Conservation (phyloP, 805 yeast species). For the Sugiyamaella marilandica region DNA sequence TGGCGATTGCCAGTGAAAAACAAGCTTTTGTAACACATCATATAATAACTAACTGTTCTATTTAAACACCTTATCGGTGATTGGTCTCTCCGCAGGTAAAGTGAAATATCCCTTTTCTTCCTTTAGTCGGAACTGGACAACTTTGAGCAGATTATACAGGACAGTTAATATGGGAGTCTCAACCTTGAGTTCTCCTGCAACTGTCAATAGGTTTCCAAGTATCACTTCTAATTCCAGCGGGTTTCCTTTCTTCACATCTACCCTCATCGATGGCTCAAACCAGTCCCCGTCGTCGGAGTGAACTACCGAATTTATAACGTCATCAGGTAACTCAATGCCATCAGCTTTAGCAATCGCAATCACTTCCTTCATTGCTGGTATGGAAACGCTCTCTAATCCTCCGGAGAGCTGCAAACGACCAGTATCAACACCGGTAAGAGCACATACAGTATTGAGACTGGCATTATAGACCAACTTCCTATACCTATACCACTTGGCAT, state of each 20-base stretch:
- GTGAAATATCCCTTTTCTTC: not conserved
- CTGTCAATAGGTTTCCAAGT: constrained; percentile 53
- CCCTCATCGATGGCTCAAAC: constrained; percentile 57
- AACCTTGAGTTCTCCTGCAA: constrained; percentile 44
- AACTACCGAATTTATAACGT: constrained; percentile 3
- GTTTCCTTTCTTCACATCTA: constrained; percentile 57
- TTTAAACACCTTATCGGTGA: not conserved
- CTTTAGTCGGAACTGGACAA: not conserved
- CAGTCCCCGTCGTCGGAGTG: constrained; percentile 1
- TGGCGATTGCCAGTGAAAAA: too few species aligned
- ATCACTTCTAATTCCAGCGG: constrained; percentile 66
- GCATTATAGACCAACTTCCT: constrained; percentile 2
- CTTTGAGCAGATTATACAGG: constrained; percentile 52
- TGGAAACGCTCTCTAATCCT: not conserved
- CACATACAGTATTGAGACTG: constrained; percentile 3
- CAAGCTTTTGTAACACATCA: too few species aligned
- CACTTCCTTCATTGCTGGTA: constrained; percentile 50
- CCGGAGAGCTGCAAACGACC: constrained; percentile 2
- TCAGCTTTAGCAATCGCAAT: constrained; percentile 62
- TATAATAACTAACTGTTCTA: not conserved
- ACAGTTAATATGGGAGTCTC: constrained; percentile 53
- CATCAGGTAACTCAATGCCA: constrained; percentile 33
- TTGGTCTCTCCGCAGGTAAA: not conserved
- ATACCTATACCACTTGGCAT: not conserved
- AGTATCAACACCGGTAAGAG: constrained; percentile 1